Evolutionary conservation across 441 rosid genomes (phyloP), one percentile per base, ranked within the genome.

Genomic region (Arabidopsis lyrata): DNA sequence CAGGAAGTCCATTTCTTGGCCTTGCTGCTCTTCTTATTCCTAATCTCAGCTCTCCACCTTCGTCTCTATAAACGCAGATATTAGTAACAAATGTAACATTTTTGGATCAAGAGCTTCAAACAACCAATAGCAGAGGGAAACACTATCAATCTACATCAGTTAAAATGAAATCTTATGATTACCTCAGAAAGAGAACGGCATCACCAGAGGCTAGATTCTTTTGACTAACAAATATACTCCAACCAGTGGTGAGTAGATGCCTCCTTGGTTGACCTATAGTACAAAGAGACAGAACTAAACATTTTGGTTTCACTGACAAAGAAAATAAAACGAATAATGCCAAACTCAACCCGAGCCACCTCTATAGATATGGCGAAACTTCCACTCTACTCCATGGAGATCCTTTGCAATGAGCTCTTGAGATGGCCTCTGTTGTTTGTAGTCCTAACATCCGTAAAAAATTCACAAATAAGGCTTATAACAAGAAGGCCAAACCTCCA

Each of bases 321-420:
- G 20, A 61, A 32, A 3, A 35, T 16, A 20, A 14, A 56, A 73
- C 8, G 3, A 57, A 63, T 39, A 54, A 77, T 16, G 66, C 22
- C 49, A 60, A 44, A 44, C 60, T 68, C 48, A 4, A 49, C 16
- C 24, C 62, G 57, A 54, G 66, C 54, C 76, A 95, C 99, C 98
- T 85, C 99, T 81, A 82, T 90, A 95, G 52, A 95, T 95, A 82
- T 95, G 99, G 39, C 98, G 86, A 75, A 95, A 95, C 79, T 78
- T 90, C 99, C 99, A 95, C 78, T 89, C 97, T 16, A 85, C 85
- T 66, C 95, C 99, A 80, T 92, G 99, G 56, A 95, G 85, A 65
- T 92, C 99, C 73, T 88, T 92, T 35, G 99, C 98, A 45, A 92
- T 81, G 69, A 95, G 95, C 74, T 95, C 99, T 80, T 95, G 99